A percentile compares a stretch with the other conserved stretches of the same genome.
Conservation (phyloP, 306 rosid genomes). For the Medicago ruthenica region DNA sequence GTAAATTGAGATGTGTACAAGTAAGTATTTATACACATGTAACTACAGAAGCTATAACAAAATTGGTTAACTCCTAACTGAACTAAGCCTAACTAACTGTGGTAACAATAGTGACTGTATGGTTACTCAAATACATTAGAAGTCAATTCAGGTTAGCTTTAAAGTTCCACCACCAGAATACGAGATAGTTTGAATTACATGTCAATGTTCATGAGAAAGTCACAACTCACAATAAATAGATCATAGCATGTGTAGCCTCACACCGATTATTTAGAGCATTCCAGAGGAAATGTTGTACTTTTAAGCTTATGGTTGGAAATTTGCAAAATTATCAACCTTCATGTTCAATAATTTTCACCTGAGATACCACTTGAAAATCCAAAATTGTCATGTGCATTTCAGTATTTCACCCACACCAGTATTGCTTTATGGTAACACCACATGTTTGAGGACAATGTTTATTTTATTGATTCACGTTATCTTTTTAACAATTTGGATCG, state of each 20-base stretch:
- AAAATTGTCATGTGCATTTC: slow-evolving; percentile 3
- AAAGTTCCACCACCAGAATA: slow-evolving; percentile 34
- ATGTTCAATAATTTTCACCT: neutral
- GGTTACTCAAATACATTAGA: neutral
- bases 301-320: slow-evolving; percentile 4
- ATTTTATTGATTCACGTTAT: neutral
- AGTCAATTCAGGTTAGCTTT: slow-evolving; percentile 21
- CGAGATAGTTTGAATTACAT: slow-evolving; percentile 16
- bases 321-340: slow-evolving; percentile 7
- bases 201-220: neutral
- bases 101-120: too few relatives aligned
- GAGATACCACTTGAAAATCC: slow-evolving; percentile 37
- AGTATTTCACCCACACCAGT: slow-evolving; percentile 26
- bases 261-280: neutral
- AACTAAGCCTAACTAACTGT: too few relatives aligned
- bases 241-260: neutral
- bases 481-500: slow-evolving; percentile 16
- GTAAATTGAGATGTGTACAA: too few relatives aligned
- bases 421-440: slow-evolving; percentile 9
- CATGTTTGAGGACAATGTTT: neutral
- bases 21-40: too few relatives aligned
- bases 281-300: slow-evolving; percentile 2
- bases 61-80: too few relatives aligned
- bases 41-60: too few relatives aligned
- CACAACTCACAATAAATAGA: neutral